Conservation (phyloP, 441 rosid species). For the Pelargonium fulgidum region DNA sequence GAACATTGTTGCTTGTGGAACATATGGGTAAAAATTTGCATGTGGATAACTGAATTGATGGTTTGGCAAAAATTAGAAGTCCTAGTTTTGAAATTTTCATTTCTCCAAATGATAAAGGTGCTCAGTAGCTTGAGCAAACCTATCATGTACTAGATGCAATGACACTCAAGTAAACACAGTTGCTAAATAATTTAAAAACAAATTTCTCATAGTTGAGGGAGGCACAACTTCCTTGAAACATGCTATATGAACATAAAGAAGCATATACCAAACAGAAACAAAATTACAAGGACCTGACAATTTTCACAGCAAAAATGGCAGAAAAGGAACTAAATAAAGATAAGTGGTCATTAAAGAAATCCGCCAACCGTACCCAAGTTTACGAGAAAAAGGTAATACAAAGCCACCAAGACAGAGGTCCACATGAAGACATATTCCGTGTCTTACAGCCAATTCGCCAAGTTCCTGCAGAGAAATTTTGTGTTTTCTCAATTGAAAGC, state of each 20-base stretch:
- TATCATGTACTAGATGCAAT: neutral
- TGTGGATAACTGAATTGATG: neutral
- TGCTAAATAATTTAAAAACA: neutral
- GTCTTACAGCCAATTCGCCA: slow-evolving; percentile 66
- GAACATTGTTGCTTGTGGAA: neutral
- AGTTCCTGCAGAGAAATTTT: slow-evolving; percentile 55
- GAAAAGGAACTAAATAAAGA: neutral
- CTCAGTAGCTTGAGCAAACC: neutral
- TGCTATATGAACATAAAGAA: neutral
- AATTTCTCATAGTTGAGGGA: neutral
- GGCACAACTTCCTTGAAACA: neutral
- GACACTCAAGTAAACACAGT: neutral
- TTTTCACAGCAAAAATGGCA: slow-evolving; percentile 1
- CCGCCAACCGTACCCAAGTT: slow-evolving; percentile 61
- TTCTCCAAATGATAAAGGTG: neutral
- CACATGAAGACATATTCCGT: slow-evolving; percentile 83
- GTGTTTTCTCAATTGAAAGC: slow-evolving; percentile 7
- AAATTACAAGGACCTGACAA: slow-evolving; percentile 1
- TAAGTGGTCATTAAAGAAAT: slow-evolving; percentile 3
- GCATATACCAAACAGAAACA: neutral
- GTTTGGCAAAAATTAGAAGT: neutral
- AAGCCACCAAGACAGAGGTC: slow-evolving; percentile 99
- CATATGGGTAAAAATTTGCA: neutral
- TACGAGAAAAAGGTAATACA: slow-evolving; percentile 88
- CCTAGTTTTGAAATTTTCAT: neutral